These are phyloP conservation scores for Oemleria cerasiformis DNA, from an alignment of 306 rosid genomes.

Conservation along the genomic window DNA sequence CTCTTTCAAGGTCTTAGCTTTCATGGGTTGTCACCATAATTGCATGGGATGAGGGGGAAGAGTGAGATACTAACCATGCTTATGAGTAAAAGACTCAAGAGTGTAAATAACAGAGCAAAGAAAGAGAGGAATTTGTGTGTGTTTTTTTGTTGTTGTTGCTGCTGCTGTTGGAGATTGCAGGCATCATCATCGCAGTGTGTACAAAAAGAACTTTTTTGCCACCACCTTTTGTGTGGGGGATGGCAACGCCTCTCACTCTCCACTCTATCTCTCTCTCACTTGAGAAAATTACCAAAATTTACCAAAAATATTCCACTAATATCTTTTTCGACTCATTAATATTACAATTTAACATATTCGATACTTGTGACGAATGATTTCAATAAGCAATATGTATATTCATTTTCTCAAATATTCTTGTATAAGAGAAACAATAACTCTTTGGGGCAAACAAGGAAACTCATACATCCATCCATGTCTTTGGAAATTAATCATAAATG, in stretches of 20 bases:
- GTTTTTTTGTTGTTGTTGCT: conserved; percentile 20
- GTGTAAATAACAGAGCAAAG: not conserved
- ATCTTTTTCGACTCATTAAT: too few relatives aligned
- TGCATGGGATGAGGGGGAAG: conserved; percentile 16
- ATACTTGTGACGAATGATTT: too few relatives aligned
- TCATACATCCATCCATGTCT: conserved; percentile 9
- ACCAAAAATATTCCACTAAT: conserved; percentile 9
- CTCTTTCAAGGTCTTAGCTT: conserved; percentile 19
- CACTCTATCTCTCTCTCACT: conserved; percentile 15
- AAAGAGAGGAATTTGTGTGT: conserved; percentile 12
- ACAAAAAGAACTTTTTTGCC: conserved; percentile 91
- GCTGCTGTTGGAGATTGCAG: conserved; percentile 54
- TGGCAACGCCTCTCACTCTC: conserved; percentile 38
- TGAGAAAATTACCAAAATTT: conserved; percentile 24
- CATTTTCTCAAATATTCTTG: too few relatives aligned
- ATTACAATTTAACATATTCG: too few relatives aligned
- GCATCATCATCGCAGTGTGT: conserved; percentile 92
- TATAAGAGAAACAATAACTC: too few relatives aligned
- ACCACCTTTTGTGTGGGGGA: conserved; percentile 87
- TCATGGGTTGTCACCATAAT: conserved; percentile 39
- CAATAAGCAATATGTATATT: too few relatives aligned
- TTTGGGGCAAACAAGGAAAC: not conserved
- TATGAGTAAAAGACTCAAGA: not conserved
- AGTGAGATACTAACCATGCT: conserved; percentile 20
- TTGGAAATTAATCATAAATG: not conserved